Base-by-base conservation (phyloP, 139 green algal genomes). In the Closterium sp. region DNA sequence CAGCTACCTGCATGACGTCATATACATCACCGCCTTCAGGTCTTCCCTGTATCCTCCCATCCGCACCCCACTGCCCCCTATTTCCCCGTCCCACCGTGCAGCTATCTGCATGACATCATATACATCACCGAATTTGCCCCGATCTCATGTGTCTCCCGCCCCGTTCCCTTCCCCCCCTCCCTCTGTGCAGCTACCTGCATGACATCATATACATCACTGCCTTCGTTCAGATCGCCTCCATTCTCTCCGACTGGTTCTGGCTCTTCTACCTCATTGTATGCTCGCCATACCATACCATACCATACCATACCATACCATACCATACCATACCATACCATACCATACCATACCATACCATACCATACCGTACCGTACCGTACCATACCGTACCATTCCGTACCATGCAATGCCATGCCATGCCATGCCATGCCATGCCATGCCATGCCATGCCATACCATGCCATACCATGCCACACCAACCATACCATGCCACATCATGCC, bases 171-270 rank as follows among this genome's bases (percentile, higher is more conserved):
- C 13, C 85, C 30, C 30, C 1, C 21, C 21, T 32, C 0, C 50
- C 50, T 22, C 9, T 22, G 19, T 10, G 13, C 88, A 93, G 89
- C 85, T 94, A 94, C 85, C 30, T 94, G 28, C 92, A 95, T 2
- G 92, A 94, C 87, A 92, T 94, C 30, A 94, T 94, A 28, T 94
- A 95, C 91, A 84, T 94, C 30, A 94, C 92, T 9, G 92, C 86
- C 2, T 94, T 94, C 62, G 92, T 94, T 38, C 92, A 94, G 84
- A 50, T 90, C 28, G 19, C 79, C 19, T 92, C 84, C 42, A 94
- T 94, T 30, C 28, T 94, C 70, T 95, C 92, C 2, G 92, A 94
- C 29, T 94, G 91, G 31, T 93, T 95, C 28, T 94, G 92, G 92
- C 84, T 86, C 32, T 17, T 87, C 22, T 94, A 94, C 87, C 86